Conservation (phyloP, 768 basidiomycete species). For the Inosperma sp. region DNA sequence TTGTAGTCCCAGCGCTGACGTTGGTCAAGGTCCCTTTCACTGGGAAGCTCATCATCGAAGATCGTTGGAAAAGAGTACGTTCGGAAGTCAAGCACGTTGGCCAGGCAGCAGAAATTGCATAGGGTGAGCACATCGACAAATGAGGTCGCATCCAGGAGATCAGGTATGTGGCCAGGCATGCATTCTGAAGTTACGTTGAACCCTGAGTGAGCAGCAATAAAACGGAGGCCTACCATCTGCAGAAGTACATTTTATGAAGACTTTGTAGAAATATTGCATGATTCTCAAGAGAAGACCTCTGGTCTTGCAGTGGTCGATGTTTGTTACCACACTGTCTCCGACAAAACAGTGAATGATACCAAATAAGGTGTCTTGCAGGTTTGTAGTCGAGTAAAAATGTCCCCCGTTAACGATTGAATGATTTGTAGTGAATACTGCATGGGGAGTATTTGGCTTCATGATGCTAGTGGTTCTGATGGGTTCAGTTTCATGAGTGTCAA, state of each 20-base stretch:
- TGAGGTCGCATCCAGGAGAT: neutral
- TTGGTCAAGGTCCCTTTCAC: too few species aligned
- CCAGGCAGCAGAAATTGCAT: neutral
- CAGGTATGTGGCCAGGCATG: neutral
- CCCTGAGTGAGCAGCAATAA: neutral
- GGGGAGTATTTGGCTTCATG: slow-evolving; percentile 8
- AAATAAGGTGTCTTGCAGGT: neutral
- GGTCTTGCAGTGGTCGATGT: too few species aligned
- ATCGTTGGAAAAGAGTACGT: neutral
- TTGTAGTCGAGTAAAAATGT: slow-evolving; percentile 5
- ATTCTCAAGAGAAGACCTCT: neutral
- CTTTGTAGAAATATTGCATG: neutral
- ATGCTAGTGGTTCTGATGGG: neutral
- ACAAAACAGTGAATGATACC: neutral
- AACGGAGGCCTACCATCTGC: neutral
- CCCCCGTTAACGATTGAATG: neutral
- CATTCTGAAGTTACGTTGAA: neutral
- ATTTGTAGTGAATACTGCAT: slow-evolving; percentile 3
- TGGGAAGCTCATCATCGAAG: neutral
- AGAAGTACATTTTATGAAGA: neutral
- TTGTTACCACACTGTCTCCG: neutral
- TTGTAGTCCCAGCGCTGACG: too few species aligned
- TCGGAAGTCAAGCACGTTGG: neutral
- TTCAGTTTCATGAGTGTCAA: too few species aligned
- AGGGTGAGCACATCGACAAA: neutral